phyloP scores from a whole-genome alignment of 2,329 filamentous ascomycete genomes.

The Alternaria burnsii region DNA sequence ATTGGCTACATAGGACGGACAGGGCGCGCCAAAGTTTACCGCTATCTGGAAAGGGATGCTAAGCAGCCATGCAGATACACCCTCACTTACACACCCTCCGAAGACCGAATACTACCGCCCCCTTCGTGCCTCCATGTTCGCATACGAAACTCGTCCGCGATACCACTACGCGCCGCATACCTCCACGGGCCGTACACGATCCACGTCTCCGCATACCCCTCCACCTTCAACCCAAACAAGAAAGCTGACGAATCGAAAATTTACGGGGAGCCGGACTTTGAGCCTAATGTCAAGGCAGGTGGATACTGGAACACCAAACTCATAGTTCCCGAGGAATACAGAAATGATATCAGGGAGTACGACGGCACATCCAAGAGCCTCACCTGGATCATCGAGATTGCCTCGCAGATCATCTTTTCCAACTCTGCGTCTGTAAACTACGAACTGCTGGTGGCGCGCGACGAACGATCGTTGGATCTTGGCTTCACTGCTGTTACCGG shows the following conservation, averaged over 20 bases:
- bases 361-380: constrained; percentile 62
- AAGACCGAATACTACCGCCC: constrained; percentile 88
- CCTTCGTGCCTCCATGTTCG: constrained; percentile 83
- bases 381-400: constrained; percentile 89
- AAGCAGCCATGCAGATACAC: constrained; percentile 65
- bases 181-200: constrained; percentile 95
- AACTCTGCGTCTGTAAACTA: constrained; percentile 86
- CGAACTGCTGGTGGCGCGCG: constrained; percentile 84
- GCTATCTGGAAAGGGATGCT: constrained; percentile 2
- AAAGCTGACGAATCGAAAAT: constrained; percentile 74
- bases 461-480: constrained; percentile 81
- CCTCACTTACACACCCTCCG: constrained; percentile 87
- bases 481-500: constrained; percentile 66
- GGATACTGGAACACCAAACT: constrained; percentile 85
- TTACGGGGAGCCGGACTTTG: constrained; percentile 86
- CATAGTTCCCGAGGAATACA: constrained; percentile 78
- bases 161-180: constrained; percentile 91
- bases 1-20: neutral
- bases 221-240: constrained; percentile 81
- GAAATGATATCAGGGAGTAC: constrained; percentile 51
- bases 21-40: neutral
- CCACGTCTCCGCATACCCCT: constrained; percentile 84
- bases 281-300: constrained; percentile 95
- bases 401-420: constrained; percentile 94
- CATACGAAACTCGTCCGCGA: constrained; percentile 89